Percentiles rank a stretch among this genome's conserved stretches.
These are phyloP conservation scores for Volvox africanus DNA, from an alignment of 139 green algal genomes.

Conservation along the genomic window DNA sequence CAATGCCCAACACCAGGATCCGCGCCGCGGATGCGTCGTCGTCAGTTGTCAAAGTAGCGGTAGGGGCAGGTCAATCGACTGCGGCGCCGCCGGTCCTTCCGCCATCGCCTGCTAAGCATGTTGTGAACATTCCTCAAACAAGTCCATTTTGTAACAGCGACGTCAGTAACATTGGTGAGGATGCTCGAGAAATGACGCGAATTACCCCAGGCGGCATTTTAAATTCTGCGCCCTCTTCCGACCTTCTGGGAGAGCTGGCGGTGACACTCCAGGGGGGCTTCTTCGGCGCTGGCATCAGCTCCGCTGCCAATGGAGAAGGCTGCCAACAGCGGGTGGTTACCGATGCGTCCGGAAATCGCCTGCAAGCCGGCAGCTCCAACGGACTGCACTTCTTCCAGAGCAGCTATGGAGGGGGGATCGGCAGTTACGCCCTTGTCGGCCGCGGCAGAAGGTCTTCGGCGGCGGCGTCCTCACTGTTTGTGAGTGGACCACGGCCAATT, in stretches of 20 bases:
- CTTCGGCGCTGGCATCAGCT: neutral
- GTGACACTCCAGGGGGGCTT: slow-evolving; percentile 16
- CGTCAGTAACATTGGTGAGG: too few species aligned
- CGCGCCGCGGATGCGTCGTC: too few species aligned
- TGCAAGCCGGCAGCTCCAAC: neutral
- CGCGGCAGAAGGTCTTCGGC: neutral
- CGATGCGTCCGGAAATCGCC: neutral
- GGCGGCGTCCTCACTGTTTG: neutral
- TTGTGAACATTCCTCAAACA: too few species aligned
- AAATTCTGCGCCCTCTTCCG: neutral
- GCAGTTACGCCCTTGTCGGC: neutral
- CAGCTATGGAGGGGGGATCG: neutral
- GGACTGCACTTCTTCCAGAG: neutral
- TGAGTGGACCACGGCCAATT: neutral
- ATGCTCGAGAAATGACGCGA: neutral
- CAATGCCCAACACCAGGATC: neutral
- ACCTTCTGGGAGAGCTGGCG: neutral
- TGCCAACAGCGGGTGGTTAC: neutral
- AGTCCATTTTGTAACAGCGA: too few species aligned
- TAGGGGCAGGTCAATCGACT: too few species aligned
- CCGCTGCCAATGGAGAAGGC: neutral
- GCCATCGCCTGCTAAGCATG: too few species aligned
- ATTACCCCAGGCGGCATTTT: neutral
- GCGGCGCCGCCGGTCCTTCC: too few species aligned
- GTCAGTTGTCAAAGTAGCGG: neutral